A percentile compares a stretch with the other conserved stretches of the same genome.
phyloP scores from a whole-genome alignment of 1,284 basidiomycete genomes.

The Lignosus rhinocerotis region DNA sequence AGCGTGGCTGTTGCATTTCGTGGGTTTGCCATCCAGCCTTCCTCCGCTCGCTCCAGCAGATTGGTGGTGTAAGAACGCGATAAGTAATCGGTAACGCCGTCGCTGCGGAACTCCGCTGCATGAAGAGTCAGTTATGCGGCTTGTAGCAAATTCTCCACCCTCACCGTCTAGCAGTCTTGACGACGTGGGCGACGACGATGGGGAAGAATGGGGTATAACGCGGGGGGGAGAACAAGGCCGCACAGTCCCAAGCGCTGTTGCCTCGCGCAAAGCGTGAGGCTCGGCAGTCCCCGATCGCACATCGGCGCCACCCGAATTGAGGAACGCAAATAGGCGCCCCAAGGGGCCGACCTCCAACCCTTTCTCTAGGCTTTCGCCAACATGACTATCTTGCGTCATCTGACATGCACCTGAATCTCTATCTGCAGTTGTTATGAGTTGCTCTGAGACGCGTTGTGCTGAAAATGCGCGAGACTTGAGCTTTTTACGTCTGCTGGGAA shows the following conservation, averaged over 20 bases:
- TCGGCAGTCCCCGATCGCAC: conserved; percentile 23
- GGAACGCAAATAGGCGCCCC: not conserved
- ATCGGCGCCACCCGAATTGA: not conserved
- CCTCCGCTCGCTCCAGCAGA: conserved; percentile 19
- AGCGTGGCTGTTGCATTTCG: conserved; percentile 27
- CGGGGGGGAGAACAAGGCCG: conserved; percentile 30
- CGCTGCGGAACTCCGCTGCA: conserved; percentile 24
- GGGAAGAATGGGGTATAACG: conserved; percentile 24
- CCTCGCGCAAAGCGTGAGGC: conserved; percentile 27
- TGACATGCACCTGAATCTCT: not conserved
- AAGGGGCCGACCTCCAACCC: too few species aligned
- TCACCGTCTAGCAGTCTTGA: conserved; percentile 25
- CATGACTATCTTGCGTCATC: too few species aligned
- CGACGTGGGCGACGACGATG: conserved; percentile 18
- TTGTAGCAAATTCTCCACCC: not conserved
- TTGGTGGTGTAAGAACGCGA: conserved; percentile 16
- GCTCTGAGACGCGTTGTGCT: not conserved
- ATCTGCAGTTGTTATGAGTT: not conserved
- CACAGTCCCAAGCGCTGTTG: conserved; percentile 14
- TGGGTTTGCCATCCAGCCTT: conserved; percentile 27
- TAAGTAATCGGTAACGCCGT: conserved; percentile 24
- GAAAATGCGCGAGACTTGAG: not conserved
- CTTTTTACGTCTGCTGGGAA: conserved; percentile 3
- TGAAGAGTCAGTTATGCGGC: not conserved
- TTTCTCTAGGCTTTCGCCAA: too few species aligned